Evolutionary conservation across 2,329 filamentous ascomycete genomes (phyloP).

Genomic region (Cercospora sp.): DNA sequence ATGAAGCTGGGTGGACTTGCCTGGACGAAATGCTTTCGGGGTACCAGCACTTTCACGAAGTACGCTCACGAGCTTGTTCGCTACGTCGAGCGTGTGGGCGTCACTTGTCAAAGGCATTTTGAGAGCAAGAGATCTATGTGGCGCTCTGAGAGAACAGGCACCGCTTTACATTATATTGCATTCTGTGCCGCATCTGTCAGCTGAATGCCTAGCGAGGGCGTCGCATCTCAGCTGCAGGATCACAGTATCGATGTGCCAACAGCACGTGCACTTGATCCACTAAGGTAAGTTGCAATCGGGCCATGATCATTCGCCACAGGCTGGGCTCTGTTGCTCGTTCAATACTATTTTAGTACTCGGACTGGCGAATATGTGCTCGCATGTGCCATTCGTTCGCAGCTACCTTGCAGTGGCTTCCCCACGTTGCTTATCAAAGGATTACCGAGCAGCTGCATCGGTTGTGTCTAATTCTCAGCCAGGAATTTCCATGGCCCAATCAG

Average conservation of each 20-base stretch:
- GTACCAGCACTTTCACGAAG: slow-evolving; percentile 32
- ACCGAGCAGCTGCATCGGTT: slow-evolving; percentile 6
- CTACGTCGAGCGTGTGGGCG: slow-evolving; percentile 24
- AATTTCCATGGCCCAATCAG: not conserved
- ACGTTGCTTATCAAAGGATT: slow-evolving; percentile 8
- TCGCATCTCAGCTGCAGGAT: not conserved
- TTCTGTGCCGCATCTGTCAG: not conserved
- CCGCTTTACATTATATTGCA: not conserved
- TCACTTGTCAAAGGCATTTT: slow-evolving; percentile 33
- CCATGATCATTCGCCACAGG: not conserved
- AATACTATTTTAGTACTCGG: not conserved
- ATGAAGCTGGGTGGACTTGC: slow-evolving; percentile 7
- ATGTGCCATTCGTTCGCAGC: not conserved
- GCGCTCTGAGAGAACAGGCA: not conserved
- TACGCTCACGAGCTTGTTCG: slow-evolving; percentile 27
- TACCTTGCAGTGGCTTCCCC: slow-evolving; percentile 9
- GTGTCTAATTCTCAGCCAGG: not conserved
- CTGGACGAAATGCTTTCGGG: slow-evolving; percentile 31
- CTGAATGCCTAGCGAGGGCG: not conserved
- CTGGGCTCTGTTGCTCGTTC: not conserved
- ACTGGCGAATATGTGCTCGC: not conserved
- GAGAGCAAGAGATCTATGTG: not conserved
- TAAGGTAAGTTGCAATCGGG: not conserved
- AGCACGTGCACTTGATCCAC: not conserved
- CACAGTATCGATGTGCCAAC: not conserved